Base-by-base conservation (phyloP, 208 protist genomes). In the Crithidia thermophila region DNA sequence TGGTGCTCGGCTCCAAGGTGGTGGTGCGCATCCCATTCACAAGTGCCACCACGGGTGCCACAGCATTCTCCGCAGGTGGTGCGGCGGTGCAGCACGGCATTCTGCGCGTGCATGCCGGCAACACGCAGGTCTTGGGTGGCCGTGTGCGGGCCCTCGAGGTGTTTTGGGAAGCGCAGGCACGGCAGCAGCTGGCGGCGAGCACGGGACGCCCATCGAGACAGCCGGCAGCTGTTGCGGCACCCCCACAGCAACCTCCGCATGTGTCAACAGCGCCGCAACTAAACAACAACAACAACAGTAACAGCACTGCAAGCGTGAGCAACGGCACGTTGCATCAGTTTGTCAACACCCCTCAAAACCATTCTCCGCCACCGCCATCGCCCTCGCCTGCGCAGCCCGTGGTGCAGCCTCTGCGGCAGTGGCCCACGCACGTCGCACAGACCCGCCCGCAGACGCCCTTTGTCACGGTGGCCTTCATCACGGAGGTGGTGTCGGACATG, bases 1-100 rank as follows among this genome's bases (percentile, higher is more conserved):
- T 94, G 11, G 56, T 75, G 16, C 81, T 83, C 21, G 88, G 88
- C 5, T 70, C 71, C 6, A 94, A 94, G 61, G 36, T 94, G 39
- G 57, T 59, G 6, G 33, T 88, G 23, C 11, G n/a, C 16, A 49
- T 80, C n/a, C 11, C 59, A 13, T 10, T 31, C n/a, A 4, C 42
- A 52, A 21, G 14, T 31, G 6, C n/a, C 18, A 21, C 37, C 20
- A n/a, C 28, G 37, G 37, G 28, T 25, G 16, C 36, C 30, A 23
- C 60, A 1, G 39, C 46, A 36, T 39, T 34, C 56, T 10, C 33
- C 18, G 11, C 18, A 34, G 14, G 51, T 25, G 28, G 27, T 36
- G n/a, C n/a, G n/a, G 46, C 30, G 21, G 61, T 68, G 30, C 57
- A 70, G 37, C 74, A 70, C 57, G 82, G 82, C 57, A 50, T 92